Evolutionary conservation across 306 rosid species (phyloP), one percentile per base, ranked within the genome.

Genomic region (Ziziphus jujuba): DNA sequence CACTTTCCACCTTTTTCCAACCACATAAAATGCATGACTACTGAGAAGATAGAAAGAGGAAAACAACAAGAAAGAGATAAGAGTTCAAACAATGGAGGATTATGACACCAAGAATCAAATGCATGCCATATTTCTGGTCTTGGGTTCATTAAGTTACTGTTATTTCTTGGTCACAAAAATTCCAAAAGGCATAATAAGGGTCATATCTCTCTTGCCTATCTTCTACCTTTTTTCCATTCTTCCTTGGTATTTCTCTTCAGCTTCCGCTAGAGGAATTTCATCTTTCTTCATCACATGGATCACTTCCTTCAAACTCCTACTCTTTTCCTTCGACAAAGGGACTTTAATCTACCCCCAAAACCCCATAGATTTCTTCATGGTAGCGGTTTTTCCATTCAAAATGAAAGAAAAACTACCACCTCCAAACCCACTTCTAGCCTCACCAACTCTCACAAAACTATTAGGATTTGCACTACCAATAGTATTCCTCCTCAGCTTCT

Each of bases 241-340:
- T 23, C 74, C 74, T 5, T 70, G 66, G 67, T 61, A 14, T 49
- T 60, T 49, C 28, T 50, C 44, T 61, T 58, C 67, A 12, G 57
- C 58, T 9, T n/a, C 16, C 6, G 49, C 38, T 20, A 47, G 66
- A 47, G 65, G 67, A 13, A 4, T 59, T 19, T 5, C 43, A 23
- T 36, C 78, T 34, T 74, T 50, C 78, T 74, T 66, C 45, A 19
- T 74, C 72, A 50, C 78, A 14, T 74, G 72, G 78, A 58, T 66
- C 35, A 8, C 56, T 19, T 65, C 67, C 49, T 74, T 74, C 54
- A 74, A 74, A 54, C 63, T 74, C 56, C 36, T 66, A 45, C 72
- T 74, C 55, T 66, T 74, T 56, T 58, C 67, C 56, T 74, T 66
- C 61, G 47, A 66, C 56, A 21, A 25, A 12, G 72, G 78, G 40